Conservation (phyloP, 441 rosid genomes). For the Pelargonium fulgidum region DNA sequence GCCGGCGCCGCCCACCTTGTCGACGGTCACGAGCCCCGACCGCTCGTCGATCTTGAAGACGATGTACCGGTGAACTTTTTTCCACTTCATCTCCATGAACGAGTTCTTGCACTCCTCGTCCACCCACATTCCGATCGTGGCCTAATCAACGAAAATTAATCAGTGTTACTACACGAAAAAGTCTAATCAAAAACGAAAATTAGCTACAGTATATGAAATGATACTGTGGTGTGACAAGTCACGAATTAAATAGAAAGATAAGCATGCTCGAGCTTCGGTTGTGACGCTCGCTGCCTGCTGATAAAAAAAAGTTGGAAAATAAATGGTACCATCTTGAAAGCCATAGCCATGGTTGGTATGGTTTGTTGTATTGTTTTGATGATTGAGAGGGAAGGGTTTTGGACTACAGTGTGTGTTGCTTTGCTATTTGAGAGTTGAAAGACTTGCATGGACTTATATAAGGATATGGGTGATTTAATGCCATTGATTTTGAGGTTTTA, state of each 20-base stretch:
- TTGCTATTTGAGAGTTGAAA: too few relatives aligned
- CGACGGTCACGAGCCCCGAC: slow-evolving; percentile 51
- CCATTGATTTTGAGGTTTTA: background rate
- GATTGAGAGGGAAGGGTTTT: too few relatives aligned
- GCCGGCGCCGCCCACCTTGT: slow-evolving; percentile 45
- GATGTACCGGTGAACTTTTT: slow-evolving; percentile 55
- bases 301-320: too few relatives aligned
- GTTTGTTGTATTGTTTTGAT: background rate
- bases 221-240: too few relatives aligned
- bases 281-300: too few relatives aligned
- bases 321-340: slow-evolving; percentile 66
- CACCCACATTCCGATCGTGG: slow-evolving; percentile 70
- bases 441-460: background rate
- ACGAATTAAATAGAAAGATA: background rate
- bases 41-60: slow-evolving; percentile 45
- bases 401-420: background rate
- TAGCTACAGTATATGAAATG: too few relatives aligned
- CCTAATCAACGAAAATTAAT: background rate
- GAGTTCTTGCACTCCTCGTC: slow-evolving; percentile 58
- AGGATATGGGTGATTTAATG: background rate
- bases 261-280: too few relatives aligned
- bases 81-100: slow-evolving; percentile 60
- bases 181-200: too few relatives aligned
- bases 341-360: slow-evolving; percentile 77
- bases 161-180: too few relatives aligned